Conservation (phyloP, 208 protist genomes). For the Crithidia expoeki region DNA sequence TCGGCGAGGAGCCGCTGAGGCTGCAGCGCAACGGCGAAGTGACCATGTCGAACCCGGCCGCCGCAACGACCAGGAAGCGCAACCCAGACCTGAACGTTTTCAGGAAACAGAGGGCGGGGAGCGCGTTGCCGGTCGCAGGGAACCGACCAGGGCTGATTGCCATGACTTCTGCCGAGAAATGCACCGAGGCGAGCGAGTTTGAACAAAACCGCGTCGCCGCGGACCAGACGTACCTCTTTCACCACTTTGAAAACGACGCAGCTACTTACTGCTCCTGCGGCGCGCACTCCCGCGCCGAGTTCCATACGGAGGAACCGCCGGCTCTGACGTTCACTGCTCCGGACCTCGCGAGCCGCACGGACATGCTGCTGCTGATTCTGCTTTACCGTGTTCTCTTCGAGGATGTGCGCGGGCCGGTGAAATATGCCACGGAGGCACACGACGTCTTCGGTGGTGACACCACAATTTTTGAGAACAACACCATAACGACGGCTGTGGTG, state of each 20-base stretch:
- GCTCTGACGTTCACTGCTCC: conserved; percentile 53
- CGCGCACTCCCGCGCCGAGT: conserved; percentile 42
- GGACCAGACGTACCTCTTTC: conserved; percentile 61
- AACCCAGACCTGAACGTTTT: not conserved
- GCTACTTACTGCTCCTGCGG: conserved; percentile 60
- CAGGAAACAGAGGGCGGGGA: conserved; percentile 19
- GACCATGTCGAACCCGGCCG: conserved; percentile 23
- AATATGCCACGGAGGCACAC: conserved; percentile 25
- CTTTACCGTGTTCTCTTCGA: conserved; percentile 49
- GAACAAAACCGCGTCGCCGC: conserved; percentile 26
- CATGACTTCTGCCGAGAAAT: conserved; percentile 19
- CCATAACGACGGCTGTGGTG: conserved; percentile 63
- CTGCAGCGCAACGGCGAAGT: conserved; percentile 26
- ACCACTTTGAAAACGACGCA: conserved; percentile 76
- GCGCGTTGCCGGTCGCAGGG: not conserved
- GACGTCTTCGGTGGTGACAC: conserved; percentile 29
- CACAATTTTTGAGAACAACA: conserved; percentile 52
- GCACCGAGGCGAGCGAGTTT: conserved; percentile 35
- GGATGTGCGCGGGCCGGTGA: conserved; percentile 10
- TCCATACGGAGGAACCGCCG: conserved; percentile 47
- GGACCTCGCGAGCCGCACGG: conserved; percentile 44
- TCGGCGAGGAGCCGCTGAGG: conserved; percentile 29
- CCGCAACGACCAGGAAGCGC: not conserved
- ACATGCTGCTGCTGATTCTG: conserved; percentile 80
- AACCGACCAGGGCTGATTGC: conserved; percentile 4